Evolutionary conservation across 2,329 filamentous ascomycete genomes (phyloP), one percentile per base, ranked within the genome.

Genomic region (Orbilia quercus): DNA sequence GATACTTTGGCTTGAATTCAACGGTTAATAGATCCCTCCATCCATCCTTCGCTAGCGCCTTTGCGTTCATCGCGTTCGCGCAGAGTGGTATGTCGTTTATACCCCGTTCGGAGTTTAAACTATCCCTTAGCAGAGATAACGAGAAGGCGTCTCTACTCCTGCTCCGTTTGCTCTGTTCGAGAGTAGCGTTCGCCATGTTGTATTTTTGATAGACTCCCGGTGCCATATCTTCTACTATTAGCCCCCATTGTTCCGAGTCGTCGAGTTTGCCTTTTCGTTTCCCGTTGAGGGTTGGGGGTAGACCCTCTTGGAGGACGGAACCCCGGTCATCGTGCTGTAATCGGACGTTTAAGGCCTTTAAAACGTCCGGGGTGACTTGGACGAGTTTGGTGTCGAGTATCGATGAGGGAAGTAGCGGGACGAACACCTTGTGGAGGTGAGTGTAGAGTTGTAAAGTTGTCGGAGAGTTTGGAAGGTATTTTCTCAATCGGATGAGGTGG

Each of bases 141-240:
- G 59, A 59, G 16, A 70, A 62, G n/a, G 20, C 28, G n/a, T 65
- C 53, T 6, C 31, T 20, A 14, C 53, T 58, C 3, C 34, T 34
- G 5, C 38, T 63, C 6, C 45, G 42, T 28, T 47, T 50, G 12
- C 22, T 50, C 20, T 44, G 50, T 12, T 59, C 65, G 1, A 70
- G 31, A 34, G 45, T 50, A 11, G 38, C 47, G 11, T 58, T 57
- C n/a, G 55, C 54, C 1, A 42, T 50, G 36, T 53, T 59, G 38
- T 74, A 53, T 42, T 74, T 74, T 40, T 74, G 69, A 36, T 74
- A 74, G 5, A 67, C 25, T 18, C 69, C 69, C 9, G 69, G 69
- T 9, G 69, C 76, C 77, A 78, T 78, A 57, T 78, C 77, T 66
- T 77, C 76, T 11, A 78, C 77, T 12, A 77, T 42, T 22, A 78